Evolutionary conservation across 495 filamentous ascomycete species (phyloP), one percentile per base, ranked within the genome.

Genomic region (Lasiosphaeria miniovina): DNA sequence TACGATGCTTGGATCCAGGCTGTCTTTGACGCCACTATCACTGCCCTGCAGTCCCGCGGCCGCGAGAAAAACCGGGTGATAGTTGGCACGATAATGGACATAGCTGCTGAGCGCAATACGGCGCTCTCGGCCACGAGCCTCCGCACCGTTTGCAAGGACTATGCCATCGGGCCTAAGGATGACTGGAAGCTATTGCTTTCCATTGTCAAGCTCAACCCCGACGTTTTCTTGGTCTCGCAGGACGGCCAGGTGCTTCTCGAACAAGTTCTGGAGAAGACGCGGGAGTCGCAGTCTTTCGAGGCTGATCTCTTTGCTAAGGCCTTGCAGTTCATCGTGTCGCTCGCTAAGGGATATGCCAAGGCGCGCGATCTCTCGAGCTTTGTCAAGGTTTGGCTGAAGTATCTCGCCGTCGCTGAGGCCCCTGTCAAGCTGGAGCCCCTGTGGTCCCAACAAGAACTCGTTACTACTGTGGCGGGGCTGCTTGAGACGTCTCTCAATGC

Each of bases 351-450:
- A 3, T 90, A 87, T 67, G 79, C 81, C 36, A 79, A 79, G 36
- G 84, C 85, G 54, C 81, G 90, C 67, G 82, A 91, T 60, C 66
- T 94, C 36, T 61, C 80, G 7, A 79, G 79, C 4, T 94, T 93
- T 65, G 73, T 91, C 63, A 75, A 79, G 36, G 67, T 82, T 12
- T 94, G 90, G 90, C 75, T 83, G 48, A 70, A 76, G 9, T 83
- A 88, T 63, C 78, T 93, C 8, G 64, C 74, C 32, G 62, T 73
- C 31, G 65, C 76, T n/a, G 77, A 84, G 57, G 66, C 71, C 54
- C 60, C 72, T 55, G 58, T 59, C 50, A 35, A 40, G 17, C 36
- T 80, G 75, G 62, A 75, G 74, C 46, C 75, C 74, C 35, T 77
- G 12, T 91, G 88, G 88, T 82, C 87, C 62, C 82, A 87, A 61